Base-by-base conservation (phyloP, 179 eudicot species). In the Heliamphora ciliata region DNA sequence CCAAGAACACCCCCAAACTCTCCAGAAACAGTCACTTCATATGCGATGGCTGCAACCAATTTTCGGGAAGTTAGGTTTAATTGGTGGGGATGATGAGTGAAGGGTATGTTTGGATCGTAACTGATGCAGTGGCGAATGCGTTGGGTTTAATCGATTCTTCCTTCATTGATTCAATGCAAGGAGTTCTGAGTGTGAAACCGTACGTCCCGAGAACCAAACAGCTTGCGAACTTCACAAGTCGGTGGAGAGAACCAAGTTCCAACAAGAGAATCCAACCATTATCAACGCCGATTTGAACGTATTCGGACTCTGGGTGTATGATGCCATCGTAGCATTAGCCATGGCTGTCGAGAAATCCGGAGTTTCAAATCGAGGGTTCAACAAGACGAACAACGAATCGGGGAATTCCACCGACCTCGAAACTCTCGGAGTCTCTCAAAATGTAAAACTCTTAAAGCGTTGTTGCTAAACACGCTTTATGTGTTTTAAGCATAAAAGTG, bases 91-190 rank as follows among this genome's bases (percentile, higher is more conserved):
- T 93, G 98, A 89, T 93, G 94, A 78, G 69, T 18, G 10, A 79
- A 18, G 97, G 90, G 55, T 92, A 91, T 81, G 94, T 82, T 2
- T 93, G 97, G 97, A 88, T 92, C 55, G 82, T 89, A 69, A 89
- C 97, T 0, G 89, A 85, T 78, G 88, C 73, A 3, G 65, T 92
- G 7, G 85, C 93, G 0, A 82, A 85, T 89, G 81, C 82, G 7
- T 81, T 93, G 77, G 85, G 78, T 67, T 80, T 85, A 10, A 24
- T 89, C 64, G 87, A 88, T 63, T 64, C 73, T 65, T 2, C 4
- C 0, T 87, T 77, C 2, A 79, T 86, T 5, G 88, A 83, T 51
- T 83, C 90, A 1, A 90, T 93, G 97, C 88, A 90, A 83, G 97
- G 97, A 2, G 90, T 90, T 4, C 3, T 93, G 0, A 95, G 95